Evolutionary conservation across 208 protist genomes (phyloP).

Genomic region (Crithidia mellificae): DNA sequence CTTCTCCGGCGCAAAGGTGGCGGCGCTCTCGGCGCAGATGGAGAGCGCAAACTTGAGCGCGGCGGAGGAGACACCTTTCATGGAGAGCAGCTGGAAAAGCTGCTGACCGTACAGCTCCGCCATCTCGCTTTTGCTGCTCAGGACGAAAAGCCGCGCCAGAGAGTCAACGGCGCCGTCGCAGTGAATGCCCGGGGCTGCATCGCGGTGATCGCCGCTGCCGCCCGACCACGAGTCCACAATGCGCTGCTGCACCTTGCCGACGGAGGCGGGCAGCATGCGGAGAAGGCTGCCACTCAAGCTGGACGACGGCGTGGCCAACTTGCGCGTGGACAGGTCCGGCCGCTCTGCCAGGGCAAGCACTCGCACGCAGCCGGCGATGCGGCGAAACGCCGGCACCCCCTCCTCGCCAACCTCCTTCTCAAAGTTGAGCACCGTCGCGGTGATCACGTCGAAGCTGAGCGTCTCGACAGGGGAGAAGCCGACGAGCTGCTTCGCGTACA

Average conservation of each 20-base stretch:
- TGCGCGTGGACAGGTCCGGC: slow-evolving; percentile 9
- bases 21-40: slow-evolving; percentile 44
- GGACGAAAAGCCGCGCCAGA: slow-evolving; percentile 52
- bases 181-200: slow-evolving; percentile 11
- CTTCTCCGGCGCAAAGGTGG: slow-evolving; percentile 35
- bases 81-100: slow-evolving; percentile 47
- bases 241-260: slow-evolving; percentile 35
- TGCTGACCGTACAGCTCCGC: slow-evolving; percentile 40
- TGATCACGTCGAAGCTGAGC: slow-evolving; percentile 39
- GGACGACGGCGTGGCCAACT: neutral
- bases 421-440: slow-evolving; percentile 33
- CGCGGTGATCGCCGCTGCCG: slow-evolving; percentile 6
- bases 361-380: slow-evolving; percentile 28
- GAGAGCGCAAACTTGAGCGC: slow-evolving; percentile 43
- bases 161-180: slow-evolving; percentile 30
- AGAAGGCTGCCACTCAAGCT: slow-evolving; percentile 23
- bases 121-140: slow-evolving; percentile 26
- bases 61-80: slow-evolving; percentile 21
- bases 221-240: slow-evolving; percentile 19
- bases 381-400: slow-evolving; percentile 15
- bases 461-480: slow-evolving; percentile 39
- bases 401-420: slow-evolving; percentile 32
- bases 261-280: slow-evolving; percentile 30
- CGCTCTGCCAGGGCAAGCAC: slow-evolving; percentile 34
- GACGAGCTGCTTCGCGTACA: slow-evolving; percentile 35